These are phyloP conservation scores for Cicer pinnatifidum DNA, from an alignment of 306 rosid genomes.

Conservation along the genomic window DNA sequence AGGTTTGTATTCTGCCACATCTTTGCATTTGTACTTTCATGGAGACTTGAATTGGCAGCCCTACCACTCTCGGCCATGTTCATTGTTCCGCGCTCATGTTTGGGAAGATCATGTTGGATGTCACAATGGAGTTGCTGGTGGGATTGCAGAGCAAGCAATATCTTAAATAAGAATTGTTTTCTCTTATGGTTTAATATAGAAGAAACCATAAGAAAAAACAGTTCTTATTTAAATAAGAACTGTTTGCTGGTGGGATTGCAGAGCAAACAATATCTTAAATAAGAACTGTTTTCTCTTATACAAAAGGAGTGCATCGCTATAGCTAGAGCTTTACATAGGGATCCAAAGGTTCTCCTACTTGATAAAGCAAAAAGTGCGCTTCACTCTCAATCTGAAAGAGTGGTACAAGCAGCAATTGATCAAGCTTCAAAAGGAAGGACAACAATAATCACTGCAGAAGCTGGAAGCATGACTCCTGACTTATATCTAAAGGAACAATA, in stretches of 20 bases:
- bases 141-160: conserved; percentile 85
- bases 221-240: too few relatives aligned
- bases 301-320: too few relatives aligned
- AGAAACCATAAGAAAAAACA: too few relatives aligned
- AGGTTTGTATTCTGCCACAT: conserved; percentile 83
- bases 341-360: too few relatives aligned
- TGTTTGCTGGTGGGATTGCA: too few relatives aligned
- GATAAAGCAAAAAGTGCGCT: conserved; percentile 93
- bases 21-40: conserved; percentile 77
- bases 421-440: conserved; percentile 90
- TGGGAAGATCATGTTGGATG: conserved; percentile 77
- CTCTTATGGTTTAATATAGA: conserved; percentile 54
- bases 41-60: conserved; percentile 82
- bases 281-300: too few relatives aligned
- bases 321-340: too few relatives aligned
- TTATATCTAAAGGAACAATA: conserved; percentile 70
- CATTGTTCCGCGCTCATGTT: conserved; percentile 72
- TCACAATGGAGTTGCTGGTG: conserved; percentile 80
- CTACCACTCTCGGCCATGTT: conserved; percentile 81
- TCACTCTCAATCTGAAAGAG: conserved; percentile 80
- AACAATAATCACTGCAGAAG: conserved; percentile 79
- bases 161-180: conserved; percentile 83
- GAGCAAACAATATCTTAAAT: too few relatives aligned
- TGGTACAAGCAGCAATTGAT: conserved; percentile 85
- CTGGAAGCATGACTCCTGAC: conserved; percentile 93